These are phyloP conservation scores for Verticillium alfalfae DNA, from an alignment of 2,329 filamentous ascomycete species.

Conservation along the genomic window DNA sequence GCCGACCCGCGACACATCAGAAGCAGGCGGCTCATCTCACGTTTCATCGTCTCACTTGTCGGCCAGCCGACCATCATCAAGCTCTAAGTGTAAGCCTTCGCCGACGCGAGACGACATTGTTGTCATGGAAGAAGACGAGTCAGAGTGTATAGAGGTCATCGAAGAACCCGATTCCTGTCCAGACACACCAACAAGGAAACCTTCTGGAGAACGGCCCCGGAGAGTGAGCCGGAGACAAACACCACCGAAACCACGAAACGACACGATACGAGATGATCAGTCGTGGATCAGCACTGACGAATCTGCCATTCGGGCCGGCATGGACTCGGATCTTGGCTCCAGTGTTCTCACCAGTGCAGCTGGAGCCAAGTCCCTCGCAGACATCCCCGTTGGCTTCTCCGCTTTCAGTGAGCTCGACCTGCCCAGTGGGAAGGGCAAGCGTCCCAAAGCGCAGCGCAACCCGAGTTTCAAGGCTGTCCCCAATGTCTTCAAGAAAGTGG, in stretches of 20 bases:
- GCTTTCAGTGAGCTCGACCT: slow-evolving; percentile 62
- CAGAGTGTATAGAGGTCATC: slow-evolving; percentile 21
- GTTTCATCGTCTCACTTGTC: not conserved
- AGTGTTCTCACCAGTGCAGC: slow-evolving; percentile 21
- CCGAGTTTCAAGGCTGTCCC: slow-evolving; percentile 55
- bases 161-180: slow-evolving; percentile 30
- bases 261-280: slow-evolving; percentile 13
- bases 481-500: slow-evolving; percentile 60
- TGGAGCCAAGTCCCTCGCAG: slow-evolving; percentile 47
- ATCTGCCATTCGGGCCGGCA: slow-evolving; percentile 11
- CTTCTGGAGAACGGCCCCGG: slow-evolving; percentile 4
- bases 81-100: slow-evolving; percentile 11
- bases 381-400: slow-evolving; percentile 59
- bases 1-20: not conserved
- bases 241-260: slow-evolving; percentile 1
- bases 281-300: slow-evolving; percentile 20
- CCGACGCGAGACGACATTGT: slow-evolving; percentile 18
- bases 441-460: slow-evolving; percentile 44
- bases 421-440: slow-evolving; percentile 38
- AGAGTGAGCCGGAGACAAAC: slow-evolving; percentile 5
- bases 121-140: slow-evolving; percentile 13
- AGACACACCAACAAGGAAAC: slow-evolving; percentile 27
- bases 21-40: not conserved
- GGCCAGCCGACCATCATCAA: slow-evolving; percentile 12
- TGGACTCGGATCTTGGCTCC: slow-evolving; percentile 29